Evolutionary conservation across 140 eudicot genomes (phyloP).

Genomic region (Ambrosia hybrid): DNA sequence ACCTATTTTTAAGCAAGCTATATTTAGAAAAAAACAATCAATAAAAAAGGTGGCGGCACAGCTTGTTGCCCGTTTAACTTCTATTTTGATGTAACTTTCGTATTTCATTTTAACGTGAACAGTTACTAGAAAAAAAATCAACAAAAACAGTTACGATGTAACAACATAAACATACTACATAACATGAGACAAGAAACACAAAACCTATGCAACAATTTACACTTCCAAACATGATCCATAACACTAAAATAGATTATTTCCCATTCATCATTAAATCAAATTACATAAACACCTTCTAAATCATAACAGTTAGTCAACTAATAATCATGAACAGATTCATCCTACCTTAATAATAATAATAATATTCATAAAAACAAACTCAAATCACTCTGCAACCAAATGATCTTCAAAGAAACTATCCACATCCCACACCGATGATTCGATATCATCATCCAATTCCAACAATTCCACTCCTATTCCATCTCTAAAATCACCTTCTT

Average conservation of each 20-base stretch:
- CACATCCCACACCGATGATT: slow-evolving; percentile 47
- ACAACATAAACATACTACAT: not conserved
- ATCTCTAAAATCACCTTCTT: slow-evolving; percentile 24
- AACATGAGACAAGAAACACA: not conserved
- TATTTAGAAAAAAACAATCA: too few relatives aligned
- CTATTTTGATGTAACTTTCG: too few relatives aligned
- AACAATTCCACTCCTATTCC: slow-evolving; percentile 10
- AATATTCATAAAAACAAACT: not conserved
- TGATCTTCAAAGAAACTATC: slow-evolving; percentile 46
- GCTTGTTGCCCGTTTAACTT: too few relatives aligned
- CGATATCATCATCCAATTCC: slow-evolving; percentile 39
- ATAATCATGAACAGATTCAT: not conserved
- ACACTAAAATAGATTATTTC: not conserved
- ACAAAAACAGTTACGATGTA: not conserved
- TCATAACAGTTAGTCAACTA: slow-evolving; percentile 12
- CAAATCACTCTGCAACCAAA: slow-evolving; percentile 7
- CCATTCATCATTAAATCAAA: slow-evolving; percentile 15
- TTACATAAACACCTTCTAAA: not conserved
- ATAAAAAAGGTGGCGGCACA: too few relatives aligned
- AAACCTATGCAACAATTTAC: not conserved
- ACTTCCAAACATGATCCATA: not conserved
- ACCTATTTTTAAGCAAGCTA: too few relatives aligned
- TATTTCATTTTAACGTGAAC: too few relatives aligned
- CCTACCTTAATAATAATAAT: not conserved
- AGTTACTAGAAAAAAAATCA: not conserved